Conservation (phyloP, 257 asterid species). For the Solanum corneliomulleri region DNA sequence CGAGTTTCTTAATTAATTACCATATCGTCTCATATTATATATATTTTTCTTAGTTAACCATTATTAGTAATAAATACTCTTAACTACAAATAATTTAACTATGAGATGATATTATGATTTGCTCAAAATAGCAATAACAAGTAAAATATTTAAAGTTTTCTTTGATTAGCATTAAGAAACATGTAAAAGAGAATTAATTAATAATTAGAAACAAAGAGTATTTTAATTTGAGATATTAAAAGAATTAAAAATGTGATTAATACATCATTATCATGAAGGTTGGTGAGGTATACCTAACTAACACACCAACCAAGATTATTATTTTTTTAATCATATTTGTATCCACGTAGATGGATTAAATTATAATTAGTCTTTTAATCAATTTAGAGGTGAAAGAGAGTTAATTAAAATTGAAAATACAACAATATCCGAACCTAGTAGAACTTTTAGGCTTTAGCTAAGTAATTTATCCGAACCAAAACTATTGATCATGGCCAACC, state of each 20-base stretch:
- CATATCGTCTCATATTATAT: not conserved
- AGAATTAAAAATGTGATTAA: not conserved
- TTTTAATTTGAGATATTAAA: not conserved
- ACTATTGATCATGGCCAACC: not conserved
- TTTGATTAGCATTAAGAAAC: no score
- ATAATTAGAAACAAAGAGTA: not conserved
- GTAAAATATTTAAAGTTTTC: no score
- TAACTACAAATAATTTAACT: not conserved
- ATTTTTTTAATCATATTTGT: not conserved
- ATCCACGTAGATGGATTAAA: not conserved
- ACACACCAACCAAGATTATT: not conserved
- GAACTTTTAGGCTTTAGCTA: not conserved
- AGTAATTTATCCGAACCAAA: conserved; percentile 7
- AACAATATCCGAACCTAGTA: conserved; percentile 15
- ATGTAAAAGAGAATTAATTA: not conserved
- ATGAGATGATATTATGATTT: not conserved
- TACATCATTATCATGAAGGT: conserved; percentile 13
- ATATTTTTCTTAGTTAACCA: no score
- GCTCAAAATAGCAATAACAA: not conserved
- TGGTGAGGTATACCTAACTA: conserved; percentile 21
- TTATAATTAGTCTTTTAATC: not conserved
- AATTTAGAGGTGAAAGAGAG: not conserved
- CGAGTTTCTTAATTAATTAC: not conserved
- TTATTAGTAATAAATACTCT: no score
- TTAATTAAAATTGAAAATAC: not conserved